Conservation (phyloP, 2,329 filamentous ascomycete genomes). For the Colletotrichum incanum region DNA sequence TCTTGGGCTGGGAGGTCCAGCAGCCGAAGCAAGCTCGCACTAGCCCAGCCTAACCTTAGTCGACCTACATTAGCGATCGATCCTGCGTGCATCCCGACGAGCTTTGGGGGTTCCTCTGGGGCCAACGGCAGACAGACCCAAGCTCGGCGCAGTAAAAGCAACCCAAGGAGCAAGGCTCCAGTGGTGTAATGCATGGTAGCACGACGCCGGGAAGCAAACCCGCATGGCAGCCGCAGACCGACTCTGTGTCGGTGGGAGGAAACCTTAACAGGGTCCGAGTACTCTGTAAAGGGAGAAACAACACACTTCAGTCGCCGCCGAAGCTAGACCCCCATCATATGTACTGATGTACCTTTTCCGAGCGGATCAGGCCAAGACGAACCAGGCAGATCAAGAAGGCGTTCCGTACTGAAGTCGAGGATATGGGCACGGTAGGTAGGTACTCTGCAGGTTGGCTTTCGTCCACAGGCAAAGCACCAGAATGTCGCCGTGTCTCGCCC, state of each 20-base stretch:
- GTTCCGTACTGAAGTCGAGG: background rate
- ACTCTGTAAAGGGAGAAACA: background rate
- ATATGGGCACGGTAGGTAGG: background rate
- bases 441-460: background rate
- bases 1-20: background rate
- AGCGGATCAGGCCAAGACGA: background rate
- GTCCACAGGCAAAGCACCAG: background rate
- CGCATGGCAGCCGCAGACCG: constrained; percentile 22
- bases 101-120: background rate
- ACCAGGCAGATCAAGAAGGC: background rate
- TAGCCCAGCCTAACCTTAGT: no score
- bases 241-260: background rate
- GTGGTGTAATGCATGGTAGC: background rate
- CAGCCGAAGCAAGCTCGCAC: constrained; percentile 20
- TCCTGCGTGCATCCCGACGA: constrained; percentile 33
- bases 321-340: background rate
- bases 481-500: constrained; percentile 2
- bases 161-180: background rate
- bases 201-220: background rate
- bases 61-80: constrained; percentile 36
- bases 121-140: background rate
- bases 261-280: background rate
- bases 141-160: background rate
- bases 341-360: background rate
- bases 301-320: background rate